phyloP scores from a whole-genome alignment of 164 flowering plant genomes.

The Dillenia turbinata region DNA sequence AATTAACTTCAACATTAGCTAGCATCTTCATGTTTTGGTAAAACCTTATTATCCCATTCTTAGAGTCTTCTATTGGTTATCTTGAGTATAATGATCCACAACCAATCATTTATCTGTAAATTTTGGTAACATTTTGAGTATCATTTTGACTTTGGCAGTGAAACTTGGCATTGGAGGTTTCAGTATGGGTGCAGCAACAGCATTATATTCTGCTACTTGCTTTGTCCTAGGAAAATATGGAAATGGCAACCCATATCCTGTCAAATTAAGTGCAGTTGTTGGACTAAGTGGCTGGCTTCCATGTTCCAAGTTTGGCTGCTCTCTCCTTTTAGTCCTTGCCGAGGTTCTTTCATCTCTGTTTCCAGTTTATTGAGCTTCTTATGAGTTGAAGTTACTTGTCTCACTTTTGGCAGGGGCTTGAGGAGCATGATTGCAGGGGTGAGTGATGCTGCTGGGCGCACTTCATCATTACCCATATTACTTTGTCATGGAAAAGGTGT shows the following conservation, averaged over 20 bases:
- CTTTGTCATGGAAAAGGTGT: constrained; percentile 83
- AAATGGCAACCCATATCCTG: constrained; percentile 63
- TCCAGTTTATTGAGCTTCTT: no score
- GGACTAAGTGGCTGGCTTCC: constrained; percentile 99
- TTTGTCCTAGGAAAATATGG: constrained; percentile 68
- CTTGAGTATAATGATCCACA: no score
- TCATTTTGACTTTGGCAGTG: constrained; percentile 33
- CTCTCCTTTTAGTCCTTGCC: no score
- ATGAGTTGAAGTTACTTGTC: neutral
- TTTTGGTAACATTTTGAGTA: no score
- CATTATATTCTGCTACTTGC: constrained; percentile 89
- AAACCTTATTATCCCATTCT: no score
- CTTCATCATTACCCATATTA: constrained; percentile 78
- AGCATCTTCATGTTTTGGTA: no score
- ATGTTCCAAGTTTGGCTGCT: constrained; percentile 55
- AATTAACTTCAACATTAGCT: no score
- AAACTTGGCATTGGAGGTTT: constrained; percentile 97
- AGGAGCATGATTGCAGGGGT: constrained; percentile 72
- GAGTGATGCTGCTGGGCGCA: constrained; percentile 78
- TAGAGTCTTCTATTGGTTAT: no score
- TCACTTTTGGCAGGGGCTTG: constrained; percentile 41
- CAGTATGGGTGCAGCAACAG: constrained; percentile 95
- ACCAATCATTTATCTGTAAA: no score
- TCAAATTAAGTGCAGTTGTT: constrained; percentile 69
- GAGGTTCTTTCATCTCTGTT: neutral